These are phyloP conservation scores for Russula compacta DNA, from an alignment of 768 basidiomycete species.

Conservation along the genomic window DNA sequence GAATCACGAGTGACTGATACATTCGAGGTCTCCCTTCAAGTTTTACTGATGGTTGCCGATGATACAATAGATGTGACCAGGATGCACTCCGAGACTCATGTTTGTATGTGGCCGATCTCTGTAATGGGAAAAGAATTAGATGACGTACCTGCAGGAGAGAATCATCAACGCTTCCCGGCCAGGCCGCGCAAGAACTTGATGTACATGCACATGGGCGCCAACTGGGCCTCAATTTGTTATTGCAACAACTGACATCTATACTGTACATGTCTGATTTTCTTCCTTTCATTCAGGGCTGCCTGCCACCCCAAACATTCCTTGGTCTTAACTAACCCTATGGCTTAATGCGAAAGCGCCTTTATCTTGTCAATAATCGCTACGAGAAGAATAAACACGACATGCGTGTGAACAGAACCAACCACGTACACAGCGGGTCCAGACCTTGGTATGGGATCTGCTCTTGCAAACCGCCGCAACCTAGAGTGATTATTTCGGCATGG, in stretches of 20 bases:
- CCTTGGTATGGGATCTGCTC: slow-evolving; percentile 81
- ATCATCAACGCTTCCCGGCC: neutral
- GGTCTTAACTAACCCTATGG: neutral
- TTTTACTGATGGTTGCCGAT: neutral
- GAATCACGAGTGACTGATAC: slow-evolving; percentile 63
- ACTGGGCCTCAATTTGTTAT: neutral
- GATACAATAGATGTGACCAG: neutral
- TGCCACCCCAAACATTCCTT: neutral
- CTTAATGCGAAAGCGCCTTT: slow-evolving; percentile 31
- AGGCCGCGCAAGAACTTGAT: too few species aligned
- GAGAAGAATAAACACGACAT: neutral
- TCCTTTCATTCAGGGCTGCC: neutral
- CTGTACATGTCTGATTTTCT: neutral
- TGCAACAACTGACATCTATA: neutral
- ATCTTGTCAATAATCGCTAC: slow-evolving; percentile 42
- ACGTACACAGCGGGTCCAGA: slow-evolving; percentile 68
- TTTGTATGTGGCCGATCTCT: slow-evolving; percentile 7
- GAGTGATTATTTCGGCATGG: neutral
- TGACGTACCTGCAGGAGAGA: neutral
- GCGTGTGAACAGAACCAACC: neutral
- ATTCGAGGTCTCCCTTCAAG: slow-evolving; percentile 50
- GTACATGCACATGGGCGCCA: too few species aligned
- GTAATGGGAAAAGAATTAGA: neutral
- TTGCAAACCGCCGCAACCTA: slow-evolving; percentile 62
- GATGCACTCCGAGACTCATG: slow-evolving; percentile 19